phyloP scores from a whole-genome alignment of 352 stramenopile species.

The Paralagenidium karlingii region DNA sequence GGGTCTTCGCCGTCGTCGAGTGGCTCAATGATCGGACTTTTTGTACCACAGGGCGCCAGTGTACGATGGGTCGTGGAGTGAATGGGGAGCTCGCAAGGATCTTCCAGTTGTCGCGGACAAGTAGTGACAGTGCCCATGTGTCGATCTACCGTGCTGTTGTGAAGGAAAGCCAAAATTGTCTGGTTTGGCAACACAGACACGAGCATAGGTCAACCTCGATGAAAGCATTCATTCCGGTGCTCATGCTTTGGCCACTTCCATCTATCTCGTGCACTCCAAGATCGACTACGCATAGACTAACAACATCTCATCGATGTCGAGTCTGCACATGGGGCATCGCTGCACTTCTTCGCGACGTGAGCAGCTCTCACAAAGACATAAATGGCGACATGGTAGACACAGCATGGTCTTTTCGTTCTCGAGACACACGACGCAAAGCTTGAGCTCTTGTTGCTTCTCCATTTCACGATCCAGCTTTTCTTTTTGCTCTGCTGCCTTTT shows the following conservation, averaged over 20 bases:
- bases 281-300: constrained; percentile 61
- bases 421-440: constrained; percentile 78
- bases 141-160: no score
- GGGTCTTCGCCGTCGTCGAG: neutral
- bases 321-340: constrained; percentile 74
- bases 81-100: constrained; percentile 62
- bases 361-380: constrained; percentile 69
- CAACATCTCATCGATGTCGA: constrained; percentile 74
- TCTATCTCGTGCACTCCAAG: no score
- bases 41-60: constrained; percentile 58
- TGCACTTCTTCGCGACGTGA: constrained; percentile 52
- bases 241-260: no score
- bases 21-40: neutral
- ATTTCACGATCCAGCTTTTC: constrained; percentile 63
- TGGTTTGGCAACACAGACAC: no score
- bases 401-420: constrained; percentile 74
- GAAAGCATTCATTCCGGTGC: no score
- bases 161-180: no score
- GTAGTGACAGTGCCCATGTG: no score
- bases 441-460: constrained; percentile 71
- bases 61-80: constrained; percentile 86
- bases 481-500: constrained; percentile 62
- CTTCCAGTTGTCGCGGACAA: constrained; percentile 44
- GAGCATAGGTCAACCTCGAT: no score
- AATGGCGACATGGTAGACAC: constrained; percentile 67